These are phyloP conservation scores for Diutina pseudorugosa DNA, from an alignment of 1,139 yeast species.

Conservation along the genomic window DNA sequence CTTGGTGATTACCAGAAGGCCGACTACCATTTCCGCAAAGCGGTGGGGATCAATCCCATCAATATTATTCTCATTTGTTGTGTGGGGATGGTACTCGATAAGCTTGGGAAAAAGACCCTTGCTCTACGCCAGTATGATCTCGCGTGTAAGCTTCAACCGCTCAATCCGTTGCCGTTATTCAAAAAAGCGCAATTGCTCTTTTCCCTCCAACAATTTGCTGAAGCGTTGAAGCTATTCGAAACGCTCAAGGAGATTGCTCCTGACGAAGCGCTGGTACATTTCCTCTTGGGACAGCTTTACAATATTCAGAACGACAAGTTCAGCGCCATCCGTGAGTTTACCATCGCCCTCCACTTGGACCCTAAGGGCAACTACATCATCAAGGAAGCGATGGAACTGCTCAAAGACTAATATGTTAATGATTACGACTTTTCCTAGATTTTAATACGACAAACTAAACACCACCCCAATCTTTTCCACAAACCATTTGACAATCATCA, in stretches of 20 bases:
- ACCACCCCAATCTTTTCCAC: too few species aligned
- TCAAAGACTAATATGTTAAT: background rate
- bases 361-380: constrained; percentile 88
- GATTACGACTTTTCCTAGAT: too few species aligned
- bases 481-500: too few species aligned
- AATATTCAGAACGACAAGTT: constrained; percentile 63
- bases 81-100: constrained; percentile 88
- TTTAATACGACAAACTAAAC: too few species aligned
- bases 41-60: constrained; percentile 79
- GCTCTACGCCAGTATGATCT: constrained; percentile 77
- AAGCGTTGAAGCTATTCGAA: constrained; percentile 68
- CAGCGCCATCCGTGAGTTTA: constrained; percentile 75
- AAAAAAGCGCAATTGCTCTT: constrained; percentile 79
- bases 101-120: constrained; percentile 50
- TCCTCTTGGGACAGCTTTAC: constrained; percentile 77
- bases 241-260: constrained; percentile 68
- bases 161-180: constrained; percentile 76
- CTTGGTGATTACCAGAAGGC: constrained; percentile 79
- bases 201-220: constrained; percentile 55
- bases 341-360: constrained; percentile 82
- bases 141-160: constrained; percentile 79
- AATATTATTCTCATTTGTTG: constrained; percentile 87
- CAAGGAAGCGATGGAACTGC: constrained; percentile 65
- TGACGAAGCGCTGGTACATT: constrained; percentile 90
- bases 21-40: constrained; percentile 77